Evolutionary conservation across 495 filamentous ascomycete genomes (phyloP), one percentile per base, ranked within the genome.

Genomic region (Aspergillus hancockii): DNA sequence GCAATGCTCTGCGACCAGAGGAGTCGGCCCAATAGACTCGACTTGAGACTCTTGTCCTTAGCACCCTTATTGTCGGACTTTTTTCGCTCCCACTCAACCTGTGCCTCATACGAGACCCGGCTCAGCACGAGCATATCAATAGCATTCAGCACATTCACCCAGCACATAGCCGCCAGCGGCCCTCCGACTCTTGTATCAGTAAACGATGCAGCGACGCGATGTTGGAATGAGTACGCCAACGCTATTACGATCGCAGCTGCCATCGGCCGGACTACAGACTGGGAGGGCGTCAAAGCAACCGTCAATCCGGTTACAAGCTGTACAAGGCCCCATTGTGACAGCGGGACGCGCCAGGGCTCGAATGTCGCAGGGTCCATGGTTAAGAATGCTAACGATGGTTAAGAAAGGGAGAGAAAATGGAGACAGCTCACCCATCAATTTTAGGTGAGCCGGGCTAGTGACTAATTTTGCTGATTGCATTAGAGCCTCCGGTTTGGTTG

Each of bases 61-160:
- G 34, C 51, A 34, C 0, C 34, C 19, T 58, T 64, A 16, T n/a
- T 16, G 25, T 50, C 3, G 3, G 22, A 2, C 43, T 14, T 10
- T 47, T 49, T 59, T 8, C 21, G 28, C 36, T 63, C 57, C 61
- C 61, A 65, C 18, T 54, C 41, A 0, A 49, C 16, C 47, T 68
- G 63, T 10, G 53, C 58, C 1, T 59, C 57, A 49, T 61, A 61
- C 0, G 60, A 63, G 13, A 59, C 61, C 2, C 61, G 66, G 38
- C 55, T 63, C 7, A 68, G 46, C 2, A 66, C 51, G 0, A 68
- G 45, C 53, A 68, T 22, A 21, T 68, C 66, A 8, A 68, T 32
- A 22, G 58, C 63, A 46, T 68, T 68, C 8, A 68, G 40, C 13
- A 68, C 66, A 21, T 62, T 64, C 49, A 68, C 58, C 66, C 63